Evolutionary conservation across 352 stramenopile species (phyloP).

Genomic region (Phytophthora cactorum): DNA sequence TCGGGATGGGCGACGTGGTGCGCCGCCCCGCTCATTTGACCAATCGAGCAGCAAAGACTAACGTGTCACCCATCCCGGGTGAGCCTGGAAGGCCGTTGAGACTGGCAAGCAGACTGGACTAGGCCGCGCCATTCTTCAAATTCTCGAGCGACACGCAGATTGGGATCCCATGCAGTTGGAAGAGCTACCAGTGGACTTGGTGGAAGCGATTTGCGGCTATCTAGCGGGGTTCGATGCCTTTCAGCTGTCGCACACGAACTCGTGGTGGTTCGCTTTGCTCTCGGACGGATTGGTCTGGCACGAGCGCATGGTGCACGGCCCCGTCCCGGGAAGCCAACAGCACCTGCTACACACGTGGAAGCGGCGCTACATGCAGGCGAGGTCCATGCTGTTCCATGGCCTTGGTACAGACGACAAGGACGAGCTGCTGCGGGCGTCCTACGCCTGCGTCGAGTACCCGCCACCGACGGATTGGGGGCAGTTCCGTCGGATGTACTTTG

Average conservation of each 20-base stretch:
- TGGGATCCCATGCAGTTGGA: slow-evolving; percentile 17
- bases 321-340: slow-evolving; percentile 19
- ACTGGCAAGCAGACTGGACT: too few species aligned
- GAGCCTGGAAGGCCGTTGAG: background rate
- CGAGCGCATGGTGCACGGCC: slow-evolving; percentile 17
- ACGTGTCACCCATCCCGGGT: background rate
- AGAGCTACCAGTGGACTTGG: slow-evolving; percentile 19
- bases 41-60: background rate
- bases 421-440: slow-evolving; percentile 20
- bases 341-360: slow-evolving; percentile 29
- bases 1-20: background rate
- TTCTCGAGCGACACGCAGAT: background rate
- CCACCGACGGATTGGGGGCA: slow-evolving; percentile 28
- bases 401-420: slow-evolving; percentile 18
- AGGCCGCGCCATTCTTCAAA: slow-evolving; percentile 19
- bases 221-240: slow-evolving; percentile 33
- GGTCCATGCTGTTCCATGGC: slow-evolving; percentile 31
- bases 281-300: slow-evolving; percentile 34
- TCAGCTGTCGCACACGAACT: slow-evolving; percentile 32
- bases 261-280: slow-evolving; percentile 25
- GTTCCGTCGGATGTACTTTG: slow-evolving; percentile 27
- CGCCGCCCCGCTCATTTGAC: background rate
- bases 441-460: slow-evolving; percentile 31
- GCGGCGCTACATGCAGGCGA: slow-evolving; percentile 26
- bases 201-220: slow-evolving; percentile 24